Percentiles rank a stretch among this genome's conserved stretches.
Evolutionary conservation across 2,329 filamentous ascomycete genomes (phyloP).

Genomic region (Penicillium sp.): DNA sequence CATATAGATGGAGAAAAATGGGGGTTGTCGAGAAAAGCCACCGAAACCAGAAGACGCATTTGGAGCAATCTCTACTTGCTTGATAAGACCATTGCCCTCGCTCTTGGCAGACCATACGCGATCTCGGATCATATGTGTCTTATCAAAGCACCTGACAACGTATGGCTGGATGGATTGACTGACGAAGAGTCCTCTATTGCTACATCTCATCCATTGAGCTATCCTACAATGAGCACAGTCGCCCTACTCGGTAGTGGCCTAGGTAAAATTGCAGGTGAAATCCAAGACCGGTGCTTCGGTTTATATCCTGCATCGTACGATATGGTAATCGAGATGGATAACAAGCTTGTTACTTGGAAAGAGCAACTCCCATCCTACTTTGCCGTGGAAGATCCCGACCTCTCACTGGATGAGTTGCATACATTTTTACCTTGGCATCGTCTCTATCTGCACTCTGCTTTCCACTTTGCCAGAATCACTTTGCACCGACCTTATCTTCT

Average conservation of each 20-base stretch:
- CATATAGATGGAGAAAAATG: slow-evolving; percentile 45
- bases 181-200: slow-evolving; percentile 30
- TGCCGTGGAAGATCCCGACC: slow-evolving; percentile 32
- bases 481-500: slow-evolving; percentile 42
- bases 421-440: slow-evolving; percentile 40
- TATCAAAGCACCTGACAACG: slow-evolving; percentile 38
- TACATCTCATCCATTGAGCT: slow-evolving; percentile 25
- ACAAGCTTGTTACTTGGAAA: slow-evolving; percentile 35
- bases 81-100: slow-evolving; percentile 42
- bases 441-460: slow-evolving; percentile 41
- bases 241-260: slow-evolving; percentile 34
- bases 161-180: slow-evolving; percentile 39
- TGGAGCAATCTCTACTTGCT: slow-evolving; percentile 44
- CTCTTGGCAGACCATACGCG: slow-evolving; percentile 42
- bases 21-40: slow-evolving; percentile 37
- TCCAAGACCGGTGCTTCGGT: slow-evolving; percentile 43
- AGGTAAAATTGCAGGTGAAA: slow-evolving; percentile 39
- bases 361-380: slow-evolving; percentile 37
- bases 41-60: slow-evolving; percentile 39
- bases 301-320: slow-evolving; percentile 39
- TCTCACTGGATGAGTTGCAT: slow-evolving; percentile 28
- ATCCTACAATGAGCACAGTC: slow-evolving; percentile 37
- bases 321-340: slow-evolving; percentile 37
- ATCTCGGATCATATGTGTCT: slow-evolving; percentile 43
- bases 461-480: slow-evolving; percentile 43